Evolutionary conservation across 495 filamentous ascomycete species (phyloP), one percentile per base, ranked within the genome.

Genomic region (Entonaema liquescens): DNA sequence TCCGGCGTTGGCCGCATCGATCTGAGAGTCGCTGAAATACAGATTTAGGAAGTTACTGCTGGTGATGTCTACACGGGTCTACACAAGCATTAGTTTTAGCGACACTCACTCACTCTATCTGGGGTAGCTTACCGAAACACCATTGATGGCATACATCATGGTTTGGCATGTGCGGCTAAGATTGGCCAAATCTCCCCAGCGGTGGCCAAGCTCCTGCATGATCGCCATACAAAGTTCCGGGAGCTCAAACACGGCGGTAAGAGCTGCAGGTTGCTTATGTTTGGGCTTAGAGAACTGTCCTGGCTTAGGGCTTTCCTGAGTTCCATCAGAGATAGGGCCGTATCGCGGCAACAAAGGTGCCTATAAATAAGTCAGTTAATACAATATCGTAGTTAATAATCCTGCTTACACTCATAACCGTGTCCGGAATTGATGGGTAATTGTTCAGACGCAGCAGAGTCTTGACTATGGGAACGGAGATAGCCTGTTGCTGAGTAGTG

Each of bases 321-420:
- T 5, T 9, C 1, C 11, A 19, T 8, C 11, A 26, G 28, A 19
- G 1, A 4, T 9, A 29, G 38, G 42, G 7, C 3, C 25, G 2
- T 9, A 23, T 17, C 59, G 35, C 23, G 71, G 56, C 4, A 68
- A 11, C 21, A 65, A 12, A 9, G 75, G 54, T 21, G 59, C 72
- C 74, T 68, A 19, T 31, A 1, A 54, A 42, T n/a, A 35, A 25
- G 9, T 70, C 56, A 73, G 58, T 35, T 35, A 0, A 40, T 13
- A n/a, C n/a, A 42, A 11, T 17, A 5, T 1, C 15, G 33, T 26
- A 50, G 36, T 33, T 11, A 3, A 17, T 0, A 38, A 25, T 55
- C 3, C 21, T 17, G 31, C 62, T 70, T 65, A 75, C 75, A 35
- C 40, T 70, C 70, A 77, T 73, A 13, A 73, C 64, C 0, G 55